Conservation (phyloP, 257 asterid species). For the Gentiana dahurica region DNA sequence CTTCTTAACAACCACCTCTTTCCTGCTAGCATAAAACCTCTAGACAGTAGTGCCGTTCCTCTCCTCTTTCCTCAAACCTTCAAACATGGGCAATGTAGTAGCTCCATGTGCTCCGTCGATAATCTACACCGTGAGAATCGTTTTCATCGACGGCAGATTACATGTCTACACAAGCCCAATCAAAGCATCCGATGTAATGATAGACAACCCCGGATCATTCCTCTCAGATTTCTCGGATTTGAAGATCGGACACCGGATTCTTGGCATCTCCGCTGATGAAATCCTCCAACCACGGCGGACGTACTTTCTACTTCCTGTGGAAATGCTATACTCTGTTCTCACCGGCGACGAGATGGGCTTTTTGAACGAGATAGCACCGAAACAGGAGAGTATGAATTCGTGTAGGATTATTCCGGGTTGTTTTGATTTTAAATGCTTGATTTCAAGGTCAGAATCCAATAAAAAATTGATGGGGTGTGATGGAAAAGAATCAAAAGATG, state of each 20-base stretch:
- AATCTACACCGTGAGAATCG: conserved; percentile 30
- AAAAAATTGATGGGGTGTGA: conserved; percentile 11
- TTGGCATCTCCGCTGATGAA: conserved; percentile 50
- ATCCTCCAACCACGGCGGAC: conserved; percentile 37
- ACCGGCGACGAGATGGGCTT: conserved; percentile 42
- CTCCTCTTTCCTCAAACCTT: neutral
- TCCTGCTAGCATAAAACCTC: too few relatives aligned
- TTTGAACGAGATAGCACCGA: conserved; percentile 21
- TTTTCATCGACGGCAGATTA: conserved; percentile 37
- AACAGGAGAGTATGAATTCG: conserved; percentile 22
- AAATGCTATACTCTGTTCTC: conserved; percentile 59
- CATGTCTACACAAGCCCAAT: conserved; percentile 28
- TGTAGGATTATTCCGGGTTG: conserved; percentile 43
- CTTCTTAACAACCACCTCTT: too few relatives aligned
- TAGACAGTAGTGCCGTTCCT: too few relatives aligned
- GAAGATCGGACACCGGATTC: conserved; percentile 41
- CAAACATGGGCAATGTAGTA: conserved; percentile 46
- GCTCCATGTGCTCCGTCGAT: conserved; percentile 58
- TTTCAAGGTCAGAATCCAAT: conserved; percentile 22
- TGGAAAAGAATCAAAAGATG: conserved; percentile 4
- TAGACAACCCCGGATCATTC: conserved; percentile 50
- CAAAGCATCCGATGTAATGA: conserved; percentile 53
- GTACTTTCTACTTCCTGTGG: conserved; percentile 56
- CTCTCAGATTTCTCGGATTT: conserved; percentile 36
- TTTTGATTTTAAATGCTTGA: conserved; percentile 32